Evolutionary conservation across 352 stramenopile species (phyloP).

Genomic region (Phytophthora fragariae): DNA sequence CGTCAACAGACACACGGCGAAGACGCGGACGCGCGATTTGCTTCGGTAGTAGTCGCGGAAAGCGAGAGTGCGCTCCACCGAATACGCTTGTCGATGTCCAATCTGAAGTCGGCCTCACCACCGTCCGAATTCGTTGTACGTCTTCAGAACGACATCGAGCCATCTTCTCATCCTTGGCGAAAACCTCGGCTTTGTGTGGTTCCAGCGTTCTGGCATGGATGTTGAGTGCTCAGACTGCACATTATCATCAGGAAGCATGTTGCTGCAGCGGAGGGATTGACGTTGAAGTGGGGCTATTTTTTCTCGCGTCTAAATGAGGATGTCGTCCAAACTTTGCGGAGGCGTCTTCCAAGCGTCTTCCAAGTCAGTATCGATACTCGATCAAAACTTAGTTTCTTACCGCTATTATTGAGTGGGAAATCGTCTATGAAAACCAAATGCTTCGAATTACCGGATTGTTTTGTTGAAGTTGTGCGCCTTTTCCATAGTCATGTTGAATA

Average conservation of each 20-base stretch:
- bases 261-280: not conserved
- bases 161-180: not conserved
- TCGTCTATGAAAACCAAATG: too few relatives aligned
- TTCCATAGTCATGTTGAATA: too few relatives aligned
- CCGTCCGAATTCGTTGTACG: not conserved
- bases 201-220: not conserved
- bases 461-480: too few relatives aligned
- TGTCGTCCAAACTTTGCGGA: not conserved
- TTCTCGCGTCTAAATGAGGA: not conserved
- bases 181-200: not conserved
- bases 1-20: conserved; percentile 24
- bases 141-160: not conserved
- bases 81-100: conserved; percentile 22
- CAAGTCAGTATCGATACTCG: too few relatives aligned
- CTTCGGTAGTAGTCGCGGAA: conserved; percentile 30
- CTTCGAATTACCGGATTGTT: too few relatives aligned
- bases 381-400: too few relatives aligned
- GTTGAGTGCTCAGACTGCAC: not conserved
- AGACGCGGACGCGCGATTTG: conserved; percentile 6
- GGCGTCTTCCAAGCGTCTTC: too few relatives aligned
- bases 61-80: conserved; percentile 20
- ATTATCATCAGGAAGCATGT: not conserved
- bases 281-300: not conserved
- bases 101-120: conserved; percentile 29
- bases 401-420: too few relatives aligned